These are phyloP conservation scores for Talaromyces trachyspermus DNA, from an alignment of 495 filamentous ascomycete genomes.

Conservation along the genomic window DNA sequence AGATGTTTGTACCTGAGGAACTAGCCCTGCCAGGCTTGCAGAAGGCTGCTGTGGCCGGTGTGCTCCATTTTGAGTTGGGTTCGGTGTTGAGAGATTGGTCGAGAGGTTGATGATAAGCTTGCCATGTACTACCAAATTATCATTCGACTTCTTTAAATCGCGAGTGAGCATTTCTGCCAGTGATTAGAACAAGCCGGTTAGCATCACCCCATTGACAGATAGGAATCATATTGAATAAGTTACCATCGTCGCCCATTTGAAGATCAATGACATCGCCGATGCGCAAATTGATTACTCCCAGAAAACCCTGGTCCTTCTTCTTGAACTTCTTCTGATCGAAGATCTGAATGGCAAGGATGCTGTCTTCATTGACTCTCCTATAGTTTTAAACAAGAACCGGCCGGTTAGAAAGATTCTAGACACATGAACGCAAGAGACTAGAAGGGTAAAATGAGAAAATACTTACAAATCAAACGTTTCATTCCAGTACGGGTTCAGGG, in stretches of 20 bases:
- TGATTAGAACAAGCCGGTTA: background rate
- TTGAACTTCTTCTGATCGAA: slow-evolving; percentile 99
- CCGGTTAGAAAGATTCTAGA: background rate
- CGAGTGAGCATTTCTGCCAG: slow-evolving; percentile 87
- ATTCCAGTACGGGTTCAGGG: slow-evolving; percentile 98
- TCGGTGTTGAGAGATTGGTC: slow-evolving; percentile 66
- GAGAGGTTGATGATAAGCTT: slow-evolving; percentile 95
- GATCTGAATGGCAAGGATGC: slow-evolving; percentile 94
- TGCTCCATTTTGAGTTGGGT: slow-evolving; percentile 33
- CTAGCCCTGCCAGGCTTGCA: slow-evolving; percentile 34
- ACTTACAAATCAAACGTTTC: slow-evolving; percentile 96
- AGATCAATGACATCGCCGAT: slow-evolving; percentile 91
- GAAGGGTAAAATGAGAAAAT: slow-evolving; percentile 11
- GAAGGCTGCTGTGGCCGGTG: slow-evolving; percentile 31
- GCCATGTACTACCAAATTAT: slow-evolving; percentile 95
- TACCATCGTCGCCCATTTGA: slow-evolving; percentile 85
- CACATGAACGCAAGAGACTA: background rate
- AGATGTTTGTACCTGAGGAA: slow-evolving; percentile 28
- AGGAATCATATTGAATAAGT: background rate
- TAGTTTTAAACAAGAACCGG: background rate
- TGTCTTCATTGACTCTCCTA: slow-evolving; percentile 84
- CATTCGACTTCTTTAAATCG: slow-evolving; percentile 95
- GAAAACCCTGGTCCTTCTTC: slow-evolving; percentile 99
- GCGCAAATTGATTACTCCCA: slow-evolving; percentile 94
- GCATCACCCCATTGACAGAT: slow-evolving; percentile 4